Percentiles rank a stretch among this genome's conserved stretches.
These are phyloP conservation scores for Blakeslea trispora DNA, from an alignment of 371 early-diverging fungal genomes.

Conservation along the genomic window DNA sequence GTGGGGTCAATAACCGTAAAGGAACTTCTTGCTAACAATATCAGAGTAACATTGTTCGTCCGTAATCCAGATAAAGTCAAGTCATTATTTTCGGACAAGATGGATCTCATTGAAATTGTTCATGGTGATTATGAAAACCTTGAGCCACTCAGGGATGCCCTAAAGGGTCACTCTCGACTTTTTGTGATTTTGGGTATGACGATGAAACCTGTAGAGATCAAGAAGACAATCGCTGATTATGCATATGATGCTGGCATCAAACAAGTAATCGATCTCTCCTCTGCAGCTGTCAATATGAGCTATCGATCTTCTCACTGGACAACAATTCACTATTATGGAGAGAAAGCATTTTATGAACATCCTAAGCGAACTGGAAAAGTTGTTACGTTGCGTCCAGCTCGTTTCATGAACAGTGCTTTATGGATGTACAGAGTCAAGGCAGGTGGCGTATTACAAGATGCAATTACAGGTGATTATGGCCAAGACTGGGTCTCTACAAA, in stretches of 20 bases:
- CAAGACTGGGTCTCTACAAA: slow-evolving; percentile 16
- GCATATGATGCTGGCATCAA: slow-evolving; percentile 37
- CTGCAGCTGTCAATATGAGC: slow-evolving; percentile 11
- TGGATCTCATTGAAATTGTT: slow-evolving; percentile 11
- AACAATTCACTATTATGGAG: slow-evolving; percentile 23
- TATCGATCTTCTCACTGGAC: slow-evolving; percentile 15
- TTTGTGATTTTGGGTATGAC: slow-evolving; percentile 24
- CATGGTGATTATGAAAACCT: slow-evolving; percentile 33
- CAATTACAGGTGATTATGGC: no score
- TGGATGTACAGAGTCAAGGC: no score
- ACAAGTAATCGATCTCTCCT: slow-evolving; percentile 41
- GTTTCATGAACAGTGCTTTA: slow-evolving; percentile 31
- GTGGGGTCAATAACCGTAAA: slow-evolving; percentile 22
- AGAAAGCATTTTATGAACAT: slow-evolving; percentile 25
- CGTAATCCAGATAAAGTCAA: slow-evolving; percentile 26
- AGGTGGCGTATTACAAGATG: no score
- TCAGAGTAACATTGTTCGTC: slow-evolving; percentile 21
- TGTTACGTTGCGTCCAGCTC: slow-evolving; percentile 29
- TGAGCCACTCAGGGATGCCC: slow-evolving; percentile 17
- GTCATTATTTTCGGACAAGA: slow-evolving; percentile 6
- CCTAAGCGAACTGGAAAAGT: slow-evolving; percentile 30
- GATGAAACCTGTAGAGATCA: slow-evolving; percentile 2
- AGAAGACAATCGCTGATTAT: slow-evolving; percentile 14
- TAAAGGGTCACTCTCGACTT: slow-evolving; percentile 33
- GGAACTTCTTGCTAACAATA: slow-evolving; percentile 19